These are phyloP conservation scores for Forsythia suspensa DNA, from an alignment of 257 asterid species.

Conservation along the genomic window DNA sequence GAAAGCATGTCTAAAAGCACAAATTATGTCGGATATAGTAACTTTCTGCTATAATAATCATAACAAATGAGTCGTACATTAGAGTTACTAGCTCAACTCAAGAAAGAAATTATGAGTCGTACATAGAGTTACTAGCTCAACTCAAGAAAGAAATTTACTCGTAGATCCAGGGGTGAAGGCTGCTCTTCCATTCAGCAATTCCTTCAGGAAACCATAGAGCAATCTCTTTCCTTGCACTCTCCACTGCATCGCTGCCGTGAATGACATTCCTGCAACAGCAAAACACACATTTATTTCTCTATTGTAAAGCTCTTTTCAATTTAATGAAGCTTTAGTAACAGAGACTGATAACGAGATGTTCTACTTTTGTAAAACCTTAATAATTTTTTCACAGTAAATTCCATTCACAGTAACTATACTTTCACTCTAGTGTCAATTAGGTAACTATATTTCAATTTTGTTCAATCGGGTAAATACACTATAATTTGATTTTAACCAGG, in stretches of 20 bases:
- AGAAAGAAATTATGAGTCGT: not conserved
- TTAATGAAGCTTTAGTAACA: not conserved
- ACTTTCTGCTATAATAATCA: constrained; percentile 4
- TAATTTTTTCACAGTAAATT: not conserved
- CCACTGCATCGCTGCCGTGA: constrained; percentile 92
- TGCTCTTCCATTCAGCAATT: constrained; percentile 84
- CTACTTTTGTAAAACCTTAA: not conserved
- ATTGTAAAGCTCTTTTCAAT: not conserved
- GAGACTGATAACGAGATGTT: not conserved
- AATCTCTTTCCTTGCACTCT: constrained; percentile 88
- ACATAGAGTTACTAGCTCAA: not conserved
- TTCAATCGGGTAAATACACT: no score
- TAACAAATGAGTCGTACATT: not conserved
- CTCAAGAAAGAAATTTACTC: constrained; percentile 37
- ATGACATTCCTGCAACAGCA: constrained; percentile 70
- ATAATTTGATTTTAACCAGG: no score
- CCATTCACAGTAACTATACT: no score
- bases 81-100: no score
- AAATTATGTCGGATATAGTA: not conserved
- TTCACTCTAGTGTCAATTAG: no score
- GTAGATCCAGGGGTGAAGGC: constrained; percentile 83
- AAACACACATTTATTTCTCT: not conserved
- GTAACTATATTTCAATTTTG: no score
- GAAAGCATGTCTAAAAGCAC: not conserved
- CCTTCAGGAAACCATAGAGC: constrained; percentile 98